Base-by-base conservation (phyloP, 2,329 filamentous ascomycete species). In the Cercospora sp. region DNA sequence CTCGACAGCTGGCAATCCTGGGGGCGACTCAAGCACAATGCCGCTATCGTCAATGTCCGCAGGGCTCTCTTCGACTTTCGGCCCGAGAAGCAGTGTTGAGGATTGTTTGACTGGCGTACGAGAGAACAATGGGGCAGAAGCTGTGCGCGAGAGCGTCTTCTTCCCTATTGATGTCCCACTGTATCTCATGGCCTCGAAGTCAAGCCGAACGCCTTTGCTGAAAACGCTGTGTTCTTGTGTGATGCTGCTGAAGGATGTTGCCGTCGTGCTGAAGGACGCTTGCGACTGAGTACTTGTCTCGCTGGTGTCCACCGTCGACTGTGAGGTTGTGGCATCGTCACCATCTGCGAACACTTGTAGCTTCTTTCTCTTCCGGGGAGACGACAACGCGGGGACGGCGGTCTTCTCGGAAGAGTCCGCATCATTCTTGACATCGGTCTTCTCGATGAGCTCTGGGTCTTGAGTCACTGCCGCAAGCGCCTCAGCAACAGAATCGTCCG, bases 401-500 rank as follows among this genome's bases (percentile, higher is more conserved):
- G 60, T 69, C 33, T 72, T n/a, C 48, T 75, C 68, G 31, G 67
- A 55, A 10, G 68, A 68, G 9, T 73, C 72, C 13, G 36, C 33
- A n/a, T 31, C 55, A 16, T 58, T 26, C 23, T 58, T 36, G 64
- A 51, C 60, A 42, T 63, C 57, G 62, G 59, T 68, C 33, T 72
- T 30, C 58, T 75, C 67, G 26, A 68, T 61, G 6, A 67, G 68
- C 13, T 74, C 72, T 10, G 26, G 6, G 16, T 18, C 23, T 13
- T 31, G 12, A 2, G 20, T 30, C 3, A 72, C 61, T 53, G 80
- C 79, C 12, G 77, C 78, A 71, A 82, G 77, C 7, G 79, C 82
- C 23, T 83, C 80, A 23, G 80, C 79, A 6, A 82, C 74, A 5
- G 82, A 83, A 63, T 84, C 83, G 69, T 84, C 83, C 3, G 83